Evolutionary conservation across 2,329 filamentous ascomycete species (phyloP).

Genomic region (Sphaerulina vaccinii): DNA sequence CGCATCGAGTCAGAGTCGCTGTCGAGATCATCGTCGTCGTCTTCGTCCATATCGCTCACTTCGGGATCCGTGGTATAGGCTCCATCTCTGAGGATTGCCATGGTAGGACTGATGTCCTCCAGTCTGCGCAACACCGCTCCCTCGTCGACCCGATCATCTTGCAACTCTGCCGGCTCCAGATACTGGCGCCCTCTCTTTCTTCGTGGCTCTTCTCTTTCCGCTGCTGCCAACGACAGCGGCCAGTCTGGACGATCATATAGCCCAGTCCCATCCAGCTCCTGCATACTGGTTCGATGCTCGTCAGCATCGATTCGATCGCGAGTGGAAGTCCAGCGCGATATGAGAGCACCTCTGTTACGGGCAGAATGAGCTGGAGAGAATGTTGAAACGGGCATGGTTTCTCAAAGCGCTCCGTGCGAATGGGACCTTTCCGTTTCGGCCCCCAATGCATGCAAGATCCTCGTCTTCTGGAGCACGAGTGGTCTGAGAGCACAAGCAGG

Average conservation of each 20-base stretch:
- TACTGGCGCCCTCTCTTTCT: background rate
- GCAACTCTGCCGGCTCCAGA: slow-evolving; percentile 17
- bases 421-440: slow-evolving; percentile 14
- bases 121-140: slow-evolving; percentile 25
- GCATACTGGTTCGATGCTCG: slow-evolving; percentile 29
- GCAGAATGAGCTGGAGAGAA: slow-evolving; percentile 27
- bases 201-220: background rate
- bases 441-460: slow-evolving; percentile 23
- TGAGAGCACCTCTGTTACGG: slow-evolving; percentile 23
- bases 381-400: slow-evolving; percentile 34
- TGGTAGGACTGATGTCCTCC: slow-evolving; percentile 23
- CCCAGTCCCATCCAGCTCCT: slow-evolving; percentile 34
- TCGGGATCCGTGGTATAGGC: slow-evolving; percentile 21
- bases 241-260: slow-evolving; percentile 33
- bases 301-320: slow-evolving; percentile 32
- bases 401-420: slow-evolving; percentile 23
- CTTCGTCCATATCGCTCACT: slow-evolving; percentile 29
- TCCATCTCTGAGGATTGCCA: slow-evolving; percentile 20
- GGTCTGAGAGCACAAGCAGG: slow-evolving; percentile 6
- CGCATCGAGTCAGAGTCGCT: slow-evolving; percentile 6
- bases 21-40: slow-evolving; percentile 20
- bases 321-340: slow-evolving; percentile 31
- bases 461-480: slow-evolving; percentile 10
- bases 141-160: slow-evolving; percentile 23
- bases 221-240: slow-evolving; percentile 26